Evolutionary conservation across 805 yeast species (phyloP), one percentile per base, ranked within the genome.

Genomic region (Lipomyces kockii): DNA sequence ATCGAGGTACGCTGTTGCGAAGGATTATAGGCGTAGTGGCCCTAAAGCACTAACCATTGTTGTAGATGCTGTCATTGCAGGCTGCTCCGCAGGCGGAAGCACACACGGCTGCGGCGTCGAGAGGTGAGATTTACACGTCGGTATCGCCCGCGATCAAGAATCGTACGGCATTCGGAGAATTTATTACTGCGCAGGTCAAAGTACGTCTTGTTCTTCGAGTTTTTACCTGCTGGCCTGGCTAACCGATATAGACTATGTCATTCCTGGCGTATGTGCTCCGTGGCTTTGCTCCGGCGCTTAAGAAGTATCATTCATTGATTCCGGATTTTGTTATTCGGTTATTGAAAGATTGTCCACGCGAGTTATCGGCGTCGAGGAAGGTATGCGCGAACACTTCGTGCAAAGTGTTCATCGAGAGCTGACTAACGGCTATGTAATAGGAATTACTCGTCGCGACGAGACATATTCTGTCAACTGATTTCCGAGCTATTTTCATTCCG

Each of bases 331-430:
- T 95, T 52, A 85, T 93, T 63, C 82, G 98, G 71, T 80, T 95
- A 52, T 80, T 95, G 52, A 97, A 93, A 78, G 98, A 96, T 77
- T 95, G 98, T 77, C 99, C 99, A 2, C 88, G 95, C 20, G 98
- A 94, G 75, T 81, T 92, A 60, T 90, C 97, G 3, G 88, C 92
- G 2, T 97, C 97, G 0, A 84, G 98, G 75, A 92, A 93, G 77
- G 68, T 61, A 51, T 17, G 43, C 12, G 37, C 20, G 43, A 22
- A 20, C 8, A 22, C 9, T 43, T 32, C 20, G 35, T 20, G 52
- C 27, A 20, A 22, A 11, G 2, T n/a, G 46, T 17, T 11, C 39
- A 43, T n/a, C 52, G 17, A 58, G 4, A 11, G 49, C 7, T 35
- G 11, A n/a, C 22, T 27, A 25, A 27, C 39, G 35, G 49, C 20